Conservation (phyloP, 2,329 filamentous ascomycete genomes). For the Xylaria sp. region DNA sequence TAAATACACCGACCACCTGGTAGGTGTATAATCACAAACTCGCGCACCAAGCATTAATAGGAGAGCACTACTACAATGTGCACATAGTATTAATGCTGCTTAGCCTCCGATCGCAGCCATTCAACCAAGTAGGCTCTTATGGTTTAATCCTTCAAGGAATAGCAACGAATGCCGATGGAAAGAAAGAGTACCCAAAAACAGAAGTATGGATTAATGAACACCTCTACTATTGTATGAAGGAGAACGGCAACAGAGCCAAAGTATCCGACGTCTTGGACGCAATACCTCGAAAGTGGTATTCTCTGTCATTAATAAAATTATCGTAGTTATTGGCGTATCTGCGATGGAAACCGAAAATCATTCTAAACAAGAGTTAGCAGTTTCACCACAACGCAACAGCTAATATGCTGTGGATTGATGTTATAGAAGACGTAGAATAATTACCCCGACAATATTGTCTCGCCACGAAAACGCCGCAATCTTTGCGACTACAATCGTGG, state of each 20-base stretch:
- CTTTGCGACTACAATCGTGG: background rate
- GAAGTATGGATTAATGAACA: background rate
- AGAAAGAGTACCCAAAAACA: background rate
- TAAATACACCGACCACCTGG: background rate
- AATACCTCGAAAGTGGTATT: background rate
- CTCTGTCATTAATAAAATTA: background rate
- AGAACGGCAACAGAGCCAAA: background rate
- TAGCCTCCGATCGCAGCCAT: background rate
- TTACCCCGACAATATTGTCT: too few relatives aligned
- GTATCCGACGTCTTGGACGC: background rate
- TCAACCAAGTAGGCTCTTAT: background rate
- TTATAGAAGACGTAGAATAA: background rate
- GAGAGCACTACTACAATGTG: background rate
- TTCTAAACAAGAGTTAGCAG: background rate
- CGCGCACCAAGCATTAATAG: background rate
- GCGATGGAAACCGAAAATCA: background rate
- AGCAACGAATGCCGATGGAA: background rate
- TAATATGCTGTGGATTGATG: too few relatives aligned
- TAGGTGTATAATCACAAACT: background rate
- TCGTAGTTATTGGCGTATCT: background rate
- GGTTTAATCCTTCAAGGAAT: background rate
- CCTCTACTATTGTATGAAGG: background rate
- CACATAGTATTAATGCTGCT: background rate
- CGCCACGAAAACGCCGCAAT: too few relatives aligned
- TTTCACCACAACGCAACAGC: background rate